Evolutionary conservation across 805 yeast genomes (phyloP), one percentile per base, ranked within the genome.

Genomic region (Candida corydali): DNA sequence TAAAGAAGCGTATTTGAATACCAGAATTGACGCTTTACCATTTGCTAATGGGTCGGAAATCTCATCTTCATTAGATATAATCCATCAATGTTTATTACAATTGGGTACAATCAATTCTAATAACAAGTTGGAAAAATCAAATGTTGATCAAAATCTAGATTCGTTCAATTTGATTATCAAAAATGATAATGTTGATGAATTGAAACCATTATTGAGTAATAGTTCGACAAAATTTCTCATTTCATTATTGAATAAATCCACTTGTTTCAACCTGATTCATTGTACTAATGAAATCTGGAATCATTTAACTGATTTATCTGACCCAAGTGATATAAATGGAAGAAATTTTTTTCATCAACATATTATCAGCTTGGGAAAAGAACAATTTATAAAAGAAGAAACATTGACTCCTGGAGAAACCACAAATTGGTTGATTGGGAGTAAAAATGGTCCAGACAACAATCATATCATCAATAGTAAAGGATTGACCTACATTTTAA

Each of bases 321-420:
- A 86, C 47, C 68, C 79, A 0, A 63, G 78, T 6, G 96, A 88
- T 50, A 77, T 89, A 29, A 79, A 82, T 38, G 86, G 86, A 12
- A 72, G 96, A 46, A 89, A 85, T 54, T 81, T 89, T 50, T 75
- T 89, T 50, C 98, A 89, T 55, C 86, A 86, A 45, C 83, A 81
- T 50, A 78, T 89, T 17, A 80, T 89, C 38, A 75, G 83, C 7
- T 69, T 84, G 39, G 96, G 95, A 4, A 80, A 86, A 50, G 76
- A 76, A 36, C 70, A 65, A 39, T 51, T 57, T 25, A 43, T 37
- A 51, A 67, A 50, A 52, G 56, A 54, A 35, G 53, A 55, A 30
- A 49, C 44, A 29, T 32, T 23, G 15, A 70, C 77, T 8, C 63
- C 65, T 0, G 65, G 65, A 25, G 61, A 58, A 41, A 44, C 59